phyloP scores from a whole-genome alignment of 768 basidiomycete species.

The Kwoniella dejecticola region DNA sequence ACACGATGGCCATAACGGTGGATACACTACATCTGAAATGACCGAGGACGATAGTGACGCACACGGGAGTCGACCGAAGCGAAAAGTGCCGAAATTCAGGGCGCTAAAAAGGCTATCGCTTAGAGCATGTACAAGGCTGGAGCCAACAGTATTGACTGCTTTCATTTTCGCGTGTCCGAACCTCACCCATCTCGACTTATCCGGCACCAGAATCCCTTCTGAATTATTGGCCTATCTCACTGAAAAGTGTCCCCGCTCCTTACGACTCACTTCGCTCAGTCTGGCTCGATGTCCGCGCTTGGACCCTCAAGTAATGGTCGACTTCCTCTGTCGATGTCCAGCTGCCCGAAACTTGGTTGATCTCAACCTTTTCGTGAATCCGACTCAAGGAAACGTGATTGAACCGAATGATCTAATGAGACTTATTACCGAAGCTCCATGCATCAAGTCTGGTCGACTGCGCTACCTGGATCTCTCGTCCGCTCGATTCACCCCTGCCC shows the following conservation, averaged over 20 bases:
- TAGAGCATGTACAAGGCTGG: slow-evolving; percentile 51
- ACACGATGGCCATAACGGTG: neutral
- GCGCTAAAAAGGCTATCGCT: slow-evolving; percentile 49
- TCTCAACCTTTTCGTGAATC: slow-evolving; percentile 70
- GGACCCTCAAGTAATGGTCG: slow-evolving; percentile 73
- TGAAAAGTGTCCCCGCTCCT: slow-evolving; percentile 59
- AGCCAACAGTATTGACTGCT: slow-evolving; percentile 38
- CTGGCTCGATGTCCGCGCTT: slow-evolving; percentile 83
- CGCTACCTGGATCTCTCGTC: slow-evolving; percentile 90
- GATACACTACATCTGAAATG: slow-evolving; percentile 21
- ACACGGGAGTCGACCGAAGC: neutral
- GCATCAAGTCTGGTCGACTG: slow-evolving; percentile 72
- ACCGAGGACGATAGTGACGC: slow-evolving; percentile 39
- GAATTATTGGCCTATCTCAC: slow-evolving; percentile 56
- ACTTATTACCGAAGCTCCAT: slow-evolving; percentile 74
- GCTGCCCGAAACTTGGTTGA: slow-evolving; percentile 65
- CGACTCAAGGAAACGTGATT: slow-evolving; percentile 69
- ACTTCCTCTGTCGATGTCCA: slow-evolving; percentile 70
- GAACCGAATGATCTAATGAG: slow-evolving; percentile 70
- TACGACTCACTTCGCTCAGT: slow-evolving; percentile 75
- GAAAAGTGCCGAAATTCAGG: slow-evolving; percentile 39
- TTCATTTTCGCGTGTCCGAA: slow-evolving; percentile 48
- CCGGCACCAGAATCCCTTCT: slow-evolving; percentile 52
- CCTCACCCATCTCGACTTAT: slow-evolving; percentile 56
- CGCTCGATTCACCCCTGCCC: slow-evolving; percentile 66